These are phyloP conservation scores for Orbilia javanica DNA, from an alignment of 2,329 filamentous ascomycete species.

Conservation along the genomic window DNA sequence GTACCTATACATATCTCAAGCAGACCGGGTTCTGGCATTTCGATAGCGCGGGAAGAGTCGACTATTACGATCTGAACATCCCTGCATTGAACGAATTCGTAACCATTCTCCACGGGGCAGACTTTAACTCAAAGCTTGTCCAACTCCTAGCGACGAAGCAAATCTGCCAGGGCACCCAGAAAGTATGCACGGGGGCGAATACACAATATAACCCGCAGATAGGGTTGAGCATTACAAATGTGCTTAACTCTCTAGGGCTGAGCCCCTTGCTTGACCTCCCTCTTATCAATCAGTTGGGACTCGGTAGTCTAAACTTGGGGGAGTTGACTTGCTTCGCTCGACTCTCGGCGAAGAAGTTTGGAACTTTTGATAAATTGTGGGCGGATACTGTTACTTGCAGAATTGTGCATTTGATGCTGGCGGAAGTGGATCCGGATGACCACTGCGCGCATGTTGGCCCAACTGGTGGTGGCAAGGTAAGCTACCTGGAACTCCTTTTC, in stretches of 20 bases:
- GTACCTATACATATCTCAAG: conserved; percentile 63
- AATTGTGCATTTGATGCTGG: conserved; percentile 66
- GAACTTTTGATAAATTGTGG: conserved; percentile 67
- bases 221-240: not conserved
- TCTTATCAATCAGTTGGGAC: conserved; percentile 18
- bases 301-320: conserved; percentile 47
- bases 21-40: conserved; percentile 68
- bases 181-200: conserved; percentile 64
- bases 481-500: not conserved
- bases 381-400: conserved; percentile 67
- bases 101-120: conserved; percentile 60
- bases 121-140: conserved; percentile 62
- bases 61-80: conserved; percentile 67
- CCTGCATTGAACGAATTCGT: conserved; percentile 66
- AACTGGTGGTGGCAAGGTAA: conserved; percentile 51
- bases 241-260: conserved; percentile 14
- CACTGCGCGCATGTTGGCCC: conserved; percentile 51
- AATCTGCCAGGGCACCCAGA: conserved; percentile 64
- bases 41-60: conserved; percentile 66
- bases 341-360: conserved; percentile 64
- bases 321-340: conserved; percentile 63
- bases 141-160: conserved; percentile 62
- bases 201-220: conserved; percentile 63
- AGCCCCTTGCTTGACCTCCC: conserved; percentile 3
- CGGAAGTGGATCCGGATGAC: conserved; percentile 34